phyloP scores from a whole-genome alignment of 2,329 filamentous ascomycete genomes.

The Xylariomycetidae sp. region DNA sequence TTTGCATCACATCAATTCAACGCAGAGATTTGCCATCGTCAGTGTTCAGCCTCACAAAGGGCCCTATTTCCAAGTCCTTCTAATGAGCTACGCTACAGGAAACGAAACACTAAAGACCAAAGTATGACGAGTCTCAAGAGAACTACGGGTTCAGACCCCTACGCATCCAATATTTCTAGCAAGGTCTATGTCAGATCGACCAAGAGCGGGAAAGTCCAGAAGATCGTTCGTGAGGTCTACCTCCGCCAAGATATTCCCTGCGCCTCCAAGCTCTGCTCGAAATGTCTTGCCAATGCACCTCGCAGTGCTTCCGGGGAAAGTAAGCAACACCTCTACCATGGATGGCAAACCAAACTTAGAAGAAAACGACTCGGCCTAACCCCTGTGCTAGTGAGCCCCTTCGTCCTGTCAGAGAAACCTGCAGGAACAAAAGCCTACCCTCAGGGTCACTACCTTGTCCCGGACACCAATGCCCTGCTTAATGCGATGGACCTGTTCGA shows the following conservation, averaged over 20 bases:
- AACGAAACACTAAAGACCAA: too few relatives aligned
- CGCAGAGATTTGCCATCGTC: too few relatives aligned
- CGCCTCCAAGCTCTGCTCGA: constrained; percentile 81
- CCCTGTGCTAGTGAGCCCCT: constrained; percentile 59
- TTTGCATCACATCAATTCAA: too few relatives aligned
- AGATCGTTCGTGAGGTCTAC: constrained; percentile 96
- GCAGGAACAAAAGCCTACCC: constrained; percentile 78
- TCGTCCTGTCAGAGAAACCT: constrained; percentile 84
- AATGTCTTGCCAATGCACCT: constrained; percentile 70
- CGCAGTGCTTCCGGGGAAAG: constrained; percentile 73
- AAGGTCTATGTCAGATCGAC: constrained; percentile 95
- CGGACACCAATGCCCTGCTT: constrained; percentile 92
- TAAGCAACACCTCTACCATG: constrained; percentile 35
- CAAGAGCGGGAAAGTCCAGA: constrained; percentile 94
- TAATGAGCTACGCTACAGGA: too few relatives aligned
- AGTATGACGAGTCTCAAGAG: constrained; percentile 65
- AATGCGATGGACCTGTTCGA: constrained; percentile 98
- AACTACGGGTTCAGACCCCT: constrained; percentile 45
- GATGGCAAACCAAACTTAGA: not conserved
- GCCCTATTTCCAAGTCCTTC: too few relatives aligned
- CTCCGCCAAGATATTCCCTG: constrained; percentile 95
- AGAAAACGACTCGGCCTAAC: not conserved
- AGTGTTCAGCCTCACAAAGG: too few relatives aligned
- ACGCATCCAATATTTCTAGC: constrained; percentile 76
- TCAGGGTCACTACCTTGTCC: constrained; percentile 87